Evolutionary conservation across 768 basidiomycete species (phyloP).

Genomic region (Tricholoma saponaceum): DNA sequence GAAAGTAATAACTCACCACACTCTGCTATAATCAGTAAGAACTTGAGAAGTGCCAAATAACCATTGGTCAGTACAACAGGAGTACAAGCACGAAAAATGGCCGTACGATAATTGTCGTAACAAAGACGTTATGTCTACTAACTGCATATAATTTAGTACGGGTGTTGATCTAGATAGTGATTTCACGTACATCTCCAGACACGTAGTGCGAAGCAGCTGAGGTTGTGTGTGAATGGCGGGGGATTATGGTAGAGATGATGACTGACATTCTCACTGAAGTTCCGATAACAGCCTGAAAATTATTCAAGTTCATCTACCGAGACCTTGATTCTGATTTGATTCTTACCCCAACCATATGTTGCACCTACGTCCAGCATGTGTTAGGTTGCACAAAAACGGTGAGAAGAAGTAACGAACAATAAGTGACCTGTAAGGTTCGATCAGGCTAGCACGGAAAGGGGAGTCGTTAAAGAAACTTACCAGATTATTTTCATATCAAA

Average conservation of each 20-base stretch:
- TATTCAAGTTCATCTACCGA: not conserved
- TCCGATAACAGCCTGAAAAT: constrained; percentile 38
- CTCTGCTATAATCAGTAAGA: not conserved
- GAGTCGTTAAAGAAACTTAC: constrained; percentile 23
- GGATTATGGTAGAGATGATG: not conserved
- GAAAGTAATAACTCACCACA: not conserved
- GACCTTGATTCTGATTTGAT: not conserved
- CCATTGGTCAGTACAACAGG: not conserved
- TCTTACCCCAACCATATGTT: constrained; percentile 5
- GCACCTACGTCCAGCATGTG: not conserved
- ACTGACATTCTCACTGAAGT: constrained; percentile 50
- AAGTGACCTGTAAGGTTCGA: constrained; percentile 31
- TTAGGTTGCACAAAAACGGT: not conserved
- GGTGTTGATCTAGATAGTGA: not conserved
- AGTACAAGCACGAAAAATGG: not conserved
- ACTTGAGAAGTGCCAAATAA: not conserved
- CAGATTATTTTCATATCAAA: constrained; percentile 28
- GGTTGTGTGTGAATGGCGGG: not conserved
- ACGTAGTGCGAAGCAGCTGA: constrained; percentile 37
- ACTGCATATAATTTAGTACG: constrained; percentile 31
- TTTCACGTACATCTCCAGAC: constrained; percentile 55
- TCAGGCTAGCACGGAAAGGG: too few species aligned
- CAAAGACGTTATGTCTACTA: constrained; percentile 44
- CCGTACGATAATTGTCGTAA: constrained; percentile 45
- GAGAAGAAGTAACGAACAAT: constrained; percentile 26